Evolutionary conservation across 805 yeast species (phyloP).

Genomic region (Sugiyamaella chiloensis): DNA sequence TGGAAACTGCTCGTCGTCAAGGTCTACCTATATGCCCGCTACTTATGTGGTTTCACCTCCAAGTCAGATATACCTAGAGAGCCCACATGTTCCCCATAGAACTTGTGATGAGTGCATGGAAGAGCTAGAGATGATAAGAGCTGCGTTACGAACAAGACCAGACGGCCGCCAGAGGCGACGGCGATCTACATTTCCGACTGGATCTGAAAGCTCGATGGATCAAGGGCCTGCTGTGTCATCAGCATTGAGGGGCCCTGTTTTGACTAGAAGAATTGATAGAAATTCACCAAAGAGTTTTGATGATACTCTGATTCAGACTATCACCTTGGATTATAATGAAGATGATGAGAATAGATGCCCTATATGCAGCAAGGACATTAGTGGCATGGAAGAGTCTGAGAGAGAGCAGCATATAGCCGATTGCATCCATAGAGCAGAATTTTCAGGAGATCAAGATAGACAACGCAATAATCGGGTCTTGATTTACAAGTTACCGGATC

Average conservation of each 20-base stretch:
- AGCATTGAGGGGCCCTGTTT: neutral
- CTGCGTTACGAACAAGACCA: constrained; percentile 19
- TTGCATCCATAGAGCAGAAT: constrained; percentile 60
- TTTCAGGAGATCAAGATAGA: constrained; percentile 58
- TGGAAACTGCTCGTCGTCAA: constrained; percentile 57
- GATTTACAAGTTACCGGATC: constrained; percentile 53
- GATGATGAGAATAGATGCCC: constrained; percentile 38
- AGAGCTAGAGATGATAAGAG: constrained; percentile 43
- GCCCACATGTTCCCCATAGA: constrained; percentile 56
- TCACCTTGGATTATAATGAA: constrained; percentile 12
- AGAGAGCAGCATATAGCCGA: constrained; percentile 66
- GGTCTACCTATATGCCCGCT: constrained; percentile 54
- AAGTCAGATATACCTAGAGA: constrained; percentile 45
- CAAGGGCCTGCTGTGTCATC: constrained; percentile 3
- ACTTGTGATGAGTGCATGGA: constrained; percentile 74
- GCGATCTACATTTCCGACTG: neutral
- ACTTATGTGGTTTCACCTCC: constrained; percentile 58
- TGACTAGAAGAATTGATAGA: neutral
- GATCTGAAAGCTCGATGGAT: neutral
- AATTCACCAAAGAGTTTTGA: constrained; percentile 11
- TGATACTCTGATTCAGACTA: constrained; percentile 22
- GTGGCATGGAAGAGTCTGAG: constrained; percentile 30
- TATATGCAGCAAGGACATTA: constrained; percentile 35
- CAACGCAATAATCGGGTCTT: constrained; percentile 75
- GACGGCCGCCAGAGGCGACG: constrained; percentile 4